phyloP scores from a whole-genome alignment of 805 yeast genomes.

The Komagataella populi region DNA sequence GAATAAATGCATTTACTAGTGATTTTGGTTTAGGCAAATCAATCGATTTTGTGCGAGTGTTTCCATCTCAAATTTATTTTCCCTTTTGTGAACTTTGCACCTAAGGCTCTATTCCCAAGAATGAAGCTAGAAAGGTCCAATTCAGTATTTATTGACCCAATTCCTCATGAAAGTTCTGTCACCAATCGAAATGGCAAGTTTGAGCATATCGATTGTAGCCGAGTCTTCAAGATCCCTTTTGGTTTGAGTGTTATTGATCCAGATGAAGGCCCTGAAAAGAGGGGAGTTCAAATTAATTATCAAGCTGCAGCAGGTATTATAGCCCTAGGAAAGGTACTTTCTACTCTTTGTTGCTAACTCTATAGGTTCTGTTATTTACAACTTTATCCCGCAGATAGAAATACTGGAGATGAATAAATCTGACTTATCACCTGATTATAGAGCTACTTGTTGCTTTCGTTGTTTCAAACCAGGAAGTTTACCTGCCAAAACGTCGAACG shows the following conservation, averaged over 20 bases:
- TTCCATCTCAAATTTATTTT: background rate
- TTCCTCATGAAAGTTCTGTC: background rate
- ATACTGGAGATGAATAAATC: slow-evolving; percentile 4
- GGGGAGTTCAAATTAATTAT: slow-evolving; percentile 3
- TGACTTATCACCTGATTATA: slow-evolving; percentile 9
- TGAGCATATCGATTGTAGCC: background rate
- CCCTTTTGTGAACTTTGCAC: background rate
- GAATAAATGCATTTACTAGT: background rate
- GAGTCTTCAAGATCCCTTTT: background rate
- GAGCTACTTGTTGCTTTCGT: background rate
- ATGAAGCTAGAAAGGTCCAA: background rate
- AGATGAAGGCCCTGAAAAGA: background rate
- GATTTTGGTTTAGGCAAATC: background rate
- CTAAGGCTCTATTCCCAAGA: background rate
- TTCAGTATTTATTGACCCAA: background rate
- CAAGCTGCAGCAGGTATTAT: slow-evolving; percentile 2
- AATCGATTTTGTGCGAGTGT: background rate
- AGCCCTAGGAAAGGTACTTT: background rate
- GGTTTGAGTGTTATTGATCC: background rate
- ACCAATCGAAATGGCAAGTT: background rate
- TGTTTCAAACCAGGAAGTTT: background rate
- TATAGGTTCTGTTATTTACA: background rate
- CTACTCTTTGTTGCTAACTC: background rate
- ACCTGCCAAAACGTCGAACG: background rate
- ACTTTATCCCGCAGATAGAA: slow-evolving; percentile 4